Evolutionary conservation across 2,329 filamentous ascomycete genomes (phyloP), one percentile per base, ranked within the genome.

Genomic region (Penicillium hordei): DNA sequence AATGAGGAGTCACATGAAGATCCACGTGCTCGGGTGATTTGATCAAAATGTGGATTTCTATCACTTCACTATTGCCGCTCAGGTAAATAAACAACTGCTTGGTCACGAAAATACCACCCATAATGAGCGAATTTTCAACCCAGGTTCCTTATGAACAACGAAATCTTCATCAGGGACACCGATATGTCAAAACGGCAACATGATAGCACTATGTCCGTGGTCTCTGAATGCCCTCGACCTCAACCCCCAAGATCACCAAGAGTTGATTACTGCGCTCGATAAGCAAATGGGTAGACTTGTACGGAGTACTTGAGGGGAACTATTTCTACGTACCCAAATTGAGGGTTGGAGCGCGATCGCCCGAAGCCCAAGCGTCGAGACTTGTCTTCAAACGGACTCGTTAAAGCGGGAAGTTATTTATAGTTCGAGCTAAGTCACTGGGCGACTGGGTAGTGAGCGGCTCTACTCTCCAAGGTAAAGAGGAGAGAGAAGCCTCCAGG

Each of bases 221-320:
- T 8, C 39, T 25, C 19, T 42, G 15, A 39, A 54, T 9, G 1
- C 8, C 27, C 21, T 31, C 38, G 48, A 38, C 17, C 44, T 31
- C 17, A 12, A 44, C 25, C 31, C 53, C 29, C 45, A 50, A 34
- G 54, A 59, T 15, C 15, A 52, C 23, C n/a, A 65, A 57, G 60
- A 64, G 39, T 15, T 62, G 7, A 45, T 66, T 25, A 49, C 44
- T 33, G 51, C 66, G 7, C 52, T 66, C 15, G 19, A 51, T 59
- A 65, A 60, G 7, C 55, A 61, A 39, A 50, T 57, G 8, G 61
- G 44, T n/a, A 60, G 58, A 49, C 33, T 63, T 43, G 27, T 27
- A 27, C 27, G 27, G 27, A 27, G 52, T 66, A 25, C 52, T 66
- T 52, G 62, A 64, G 27, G 40, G 59, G 59, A 63, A 64, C 39